These are phyloP conservation scores for Talaromyces rugulosus DNA, from an alignment of 2,329 filamentous ascomycete species.

Conservation along the genomic window DNA sequence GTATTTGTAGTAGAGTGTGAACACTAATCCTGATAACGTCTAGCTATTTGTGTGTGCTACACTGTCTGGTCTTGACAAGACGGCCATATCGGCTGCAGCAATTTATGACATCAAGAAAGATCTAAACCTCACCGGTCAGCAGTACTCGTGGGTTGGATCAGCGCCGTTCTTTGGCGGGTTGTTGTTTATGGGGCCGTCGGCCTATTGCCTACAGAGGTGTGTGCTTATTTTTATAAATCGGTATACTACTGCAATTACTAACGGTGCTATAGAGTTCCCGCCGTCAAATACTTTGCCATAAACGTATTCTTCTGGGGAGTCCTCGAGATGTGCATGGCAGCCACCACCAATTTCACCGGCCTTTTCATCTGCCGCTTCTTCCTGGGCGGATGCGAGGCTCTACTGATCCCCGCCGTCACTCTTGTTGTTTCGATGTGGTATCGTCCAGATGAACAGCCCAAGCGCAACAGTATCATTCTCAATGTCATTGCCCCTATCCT, in stretches of 20 bases:
- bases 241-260: background rate
- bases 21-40: background rate
- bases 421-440: constrained; percentile 3
- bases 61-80: constrained; percentile 5
- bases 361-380: constrained; percentile 7
- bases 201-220: constrained; percentile 5
- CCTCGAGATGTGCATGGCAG: constrained; percentile 7
- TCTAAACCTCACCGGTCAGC: background rate
- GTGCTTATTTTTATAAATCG: background rate
- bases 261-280: background rate
- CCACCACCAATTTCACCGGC: background rate
- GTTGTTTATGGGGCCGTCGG: constrained; percentile 3
- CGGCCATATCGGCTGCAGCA: constrained; percentile 1
- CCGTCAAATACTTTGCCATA: constrained; percentile 3
- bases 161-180: constrained; percentile 6
- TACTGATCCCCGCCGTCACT: constrained; percentile 3
- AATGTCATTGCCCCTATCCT: constrained; percentile 5
- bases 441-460: constrained; percentile 2
- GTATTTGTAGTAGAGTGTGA: background rate
- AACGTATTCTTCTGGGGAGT: constrained; percentile 5
- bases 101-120: constrained; percentile 4
- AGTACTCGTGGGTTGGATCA: constrained; percentile 4
- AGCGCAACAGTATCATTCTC: constrained; percentile 2
- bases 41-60: constrained; percentile 6
- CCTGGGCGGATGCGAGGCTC: constrained; percentile 1